phyloP scores from a whole-genome alignment of 2,329 filamentous ascomycete genomes.

The Colletotrichum sp. region DNA sequence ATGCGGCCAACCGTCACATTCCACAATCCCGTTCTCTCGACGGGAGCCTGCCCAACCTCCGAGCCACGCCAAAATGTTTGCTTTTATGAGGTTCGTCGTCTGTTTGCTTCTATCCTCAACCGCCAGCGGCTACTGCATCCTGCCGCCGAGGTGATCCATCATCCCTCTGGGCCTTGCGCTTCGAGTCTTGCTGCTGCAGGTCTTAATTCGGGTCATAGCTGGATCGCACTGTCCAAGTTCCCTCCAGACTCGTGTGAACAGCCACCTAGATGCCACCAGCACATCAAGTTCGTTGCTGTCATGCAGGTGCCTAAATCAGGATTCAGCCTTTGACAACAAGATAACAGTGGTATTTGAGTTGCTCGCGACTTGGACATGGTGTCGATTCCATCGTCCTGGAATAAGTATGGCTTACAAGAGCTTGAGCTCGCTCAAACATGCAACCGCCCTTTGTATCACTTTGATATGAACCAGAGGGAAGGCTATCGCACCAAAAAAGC shows the following conservation, averaged over 20 bases:
- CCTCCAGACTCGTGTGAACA: neutral
- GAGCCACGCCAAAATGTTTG: slow-evolving; percentile 1
- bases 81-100: neutral
- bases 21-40: neutral
- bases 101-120: slow-evolving; percentile 4
- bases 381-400: neutral
- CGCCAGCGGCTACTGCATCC: neutral
- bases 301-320: neutral
- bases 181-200: neutral
- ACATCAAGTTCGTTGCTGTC: neutral
- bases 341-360: neutral
- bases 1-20: neutral
- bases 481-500: neutral
- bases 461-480: neutral
- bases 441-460: neutral
- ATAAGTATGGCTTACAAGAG: neutral
- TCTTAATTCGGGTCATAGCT: neutral
- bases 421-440: neutral
- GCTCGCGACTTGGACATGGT: neutral
- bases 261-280: neutral
- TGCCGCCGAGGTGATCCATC: neutral
- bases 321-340: neutral
- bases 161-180: neutral
- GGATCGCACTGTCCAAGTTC: neutral
- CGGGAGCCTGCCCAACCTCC: neutral